Conservation (phyloP, 768 basidiomycete genomes). For the Naganishia kalamii region DNA sequence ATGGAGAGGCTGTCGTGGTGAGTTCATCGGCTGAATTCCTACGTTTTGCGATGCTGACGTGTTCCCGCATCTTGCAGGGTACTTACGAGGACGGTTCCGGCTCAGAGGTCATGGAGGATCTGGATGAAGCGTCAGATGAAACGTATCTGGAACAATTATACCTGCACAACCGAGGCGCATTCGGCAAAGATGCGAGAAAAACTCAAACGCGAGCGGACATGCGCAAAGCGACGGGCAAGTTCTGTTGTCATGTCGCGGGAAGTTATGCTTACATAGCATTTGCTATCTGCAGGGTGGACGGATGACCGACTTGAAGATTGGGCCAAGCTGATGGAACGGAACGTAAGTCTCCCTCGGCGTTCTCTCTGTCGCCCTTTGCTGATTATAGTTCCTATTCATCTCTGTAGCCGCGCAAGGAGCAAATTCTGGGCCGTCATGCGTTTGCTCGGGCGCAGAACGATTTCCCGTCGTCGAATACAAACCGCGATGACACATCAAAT, state of each 20-base stretch:
- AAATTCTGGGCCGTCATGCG: constrained; percentile 67
- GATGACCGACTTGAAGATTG: constrained; percentile 90
- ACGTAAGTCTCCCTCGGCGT: constrained; percentile 55
- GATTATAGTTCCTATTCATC: neutral
- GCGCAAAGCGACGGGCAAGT: constrained; percentile 60
- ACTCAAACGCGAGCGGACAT: constrained; percentile 64
- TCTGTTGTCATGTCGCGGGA: neutral
- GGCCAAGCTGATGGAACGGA: constrained; percentile 79
- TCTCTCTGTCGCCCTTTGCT: constrained; percentile 1
- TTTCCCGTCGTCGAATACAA: constrained; percentile 18
- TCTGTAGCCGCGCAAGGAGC: constrained; percentile 64
- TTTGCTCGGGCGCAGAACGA: constrained; percentile 4
- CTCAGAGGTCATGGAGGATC: neutral
- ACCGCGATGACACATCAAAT: constrained; percentile 22
- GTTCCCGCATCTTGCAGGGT: neutral
- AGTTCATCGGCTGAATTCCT: neutral
- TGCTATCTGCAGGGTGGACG: constrained; percentile 55
- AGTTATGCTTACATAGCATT: neutral
- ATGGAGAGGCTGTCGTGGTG: constrained; percentile 12
- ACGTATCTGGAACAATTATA: constrained; percentile 12
- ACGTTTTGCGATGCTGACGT: neutral
- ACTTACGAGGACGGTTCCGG: neutral
- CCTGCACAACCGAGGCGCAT: neutral
- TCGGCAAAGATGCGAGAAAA: constrained; percentile 67
- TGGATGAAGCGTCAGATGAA: constrained; percentile 15